A percentile compares a stretch with the other conserved stretches of the same genome.
phyloP scores from a whole-genome alignment of 345 rosid genomes.

The Raphanus sativus region DNA sequence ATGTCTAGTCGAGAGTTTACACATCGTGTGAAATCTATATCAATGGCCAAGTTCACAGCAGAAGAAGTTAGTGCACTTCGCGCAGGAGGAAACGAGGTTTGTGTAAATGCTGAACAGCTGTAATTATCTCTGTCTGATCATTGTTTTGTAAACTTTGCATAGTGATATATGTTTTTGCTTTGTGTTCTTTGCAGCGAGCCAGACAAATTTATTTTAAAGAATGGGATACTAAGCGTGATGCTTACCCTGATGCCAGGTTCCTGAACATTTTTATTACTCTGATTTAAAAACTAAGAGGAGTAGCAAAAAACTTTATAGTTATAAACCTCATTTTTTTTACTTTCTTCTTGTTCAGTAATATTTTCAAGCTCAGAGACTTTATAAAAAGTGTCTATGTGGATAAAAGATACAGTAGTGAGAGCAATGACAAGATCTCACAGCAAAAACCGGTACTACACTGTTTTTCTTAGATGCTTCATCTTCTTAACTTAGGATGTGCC shows the following conservation, averaged over 20 bases:
- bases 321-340: constrained; percentile 25
- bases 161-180: neutral
- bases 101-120: neutral
- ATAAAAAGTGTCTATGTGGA: constrained; percentile 86
- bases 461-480: neutral
- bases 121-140: neutral
- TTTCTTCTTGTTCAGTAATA: constrained; percentile 57
- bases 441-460: constrained; percentile 53
- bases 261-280: constrained; percentile 10
- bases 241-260: constrained; percentile 83
- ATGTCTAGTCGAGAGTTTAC: constrained; percentile 80
- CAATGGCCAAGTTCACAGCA: constrained; percentile 81
- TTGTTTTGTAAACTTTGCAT: neutral
- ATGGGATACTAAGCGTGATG: constrained; percentile 69
- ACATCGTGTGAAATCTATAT: constrained; percentile 85
- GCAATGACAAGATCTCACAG: constrained; percentile 46
- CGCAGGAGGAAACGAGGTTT: constrained; percentile 85
- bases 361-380: constrained; percentile 66
- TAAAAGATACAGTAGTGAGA: constrained; percentile 57
- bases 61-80: constrained; percentile 83
- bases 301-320: constrained; percentile 31
- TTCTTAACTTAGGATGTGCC: neutral
- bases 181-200: constrained; percentile 55
- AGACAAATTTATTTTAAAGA: constrained; percentile 66
- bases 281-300: neutral